Base-by-base conservation (phyloP, 352 stramenopile species). In the Phytophthora ohioensis region DNA sequence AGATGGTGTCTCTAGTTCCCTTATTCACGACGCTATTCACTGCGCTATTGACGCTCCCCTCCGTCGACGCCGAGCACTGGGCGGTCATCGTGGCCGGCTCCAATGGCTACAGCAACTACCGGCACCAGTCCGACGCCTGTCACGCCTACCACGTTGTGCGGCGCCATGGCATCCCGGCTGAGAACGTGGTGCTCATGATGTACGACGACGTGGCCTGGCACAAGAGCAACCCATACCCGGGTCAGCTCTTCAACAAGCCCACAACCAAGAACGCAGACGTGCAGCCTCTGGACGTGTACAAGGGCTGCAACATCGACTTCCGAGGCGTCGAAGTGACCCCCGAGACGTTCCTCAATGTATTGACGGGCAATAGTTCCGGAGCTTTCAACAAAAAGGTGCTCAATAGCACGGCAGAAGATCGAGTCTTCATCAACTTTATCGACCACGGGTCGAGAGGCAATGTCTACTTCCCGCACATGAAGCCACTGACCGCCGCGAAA, bases 151-250 rank as follows among this genome's bases (percentile, higher is more conserved):
- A 98, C 65, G 84, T 97, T 38, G 85, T 98, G 41, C 84, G 85
- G 1, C 79, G 81, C 48, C 91, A 97, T 66, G 93, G 93, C 10
- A 97, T 98, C 42, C 85, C 90, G 8, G 73, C 57, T 12, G 88
- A 97, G 53, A 94, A 97, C 62, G 91, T 98, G 38, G 85, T 98
- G 60, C 84, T 97, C 42, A 97, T 98, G 91, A 97, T 95, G 88
- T 97, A 95, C 78, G 91, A 98, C 71, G 93, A 98, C 67, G 87
- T 93, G n/a, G 91, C 92, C 0, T 72, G 71, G 61, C 80, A 86
- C 71, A 47, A 80, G n/a, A 65, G 81, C 34, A 98, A 98, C 55
- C 92, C 93, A 31, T 95, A 95, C 67, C 86, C 87, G 1, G 93
- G 92, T 3, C 76, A 95, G 78, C 76, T 98, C 2, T 98, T 93